Evolutionary conservation across 2,329 filamentous ascomycete species (phyloP).

Genomic region (Colletotrichum zoysiae): DNA sequence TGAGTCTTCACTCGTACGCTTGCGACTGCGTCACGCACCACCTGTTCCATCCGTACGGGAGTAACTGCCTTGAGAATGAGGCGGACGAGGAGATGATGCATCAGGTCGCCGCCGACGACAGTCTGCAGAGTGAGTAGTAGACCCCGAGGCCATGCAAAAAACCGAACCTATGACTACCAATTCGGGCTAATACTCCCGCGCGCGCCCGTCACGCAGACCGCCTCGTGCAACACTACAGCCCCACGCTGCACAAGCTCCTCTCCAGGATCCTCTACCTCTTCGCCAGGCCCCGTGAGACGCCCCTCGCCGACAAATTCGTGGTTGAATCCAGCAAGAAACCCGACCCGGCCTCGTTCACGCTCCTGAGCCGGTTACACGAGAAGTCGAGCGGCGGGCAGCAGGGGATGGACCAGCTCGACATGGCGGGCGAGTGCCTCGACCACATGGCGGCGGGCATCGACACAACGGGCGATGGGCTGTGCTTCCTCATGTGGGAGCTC

Average conservation of each 20-base stretch:
- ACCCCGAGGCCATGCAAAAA: background rate
- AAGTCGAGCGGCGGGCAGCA: conserved; percentile 52
- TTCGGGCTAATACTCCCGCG: background rate
- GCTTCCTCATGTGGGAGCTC: conserved; percentile 79
- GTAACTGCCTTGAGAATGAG: conserved; percentile 67
- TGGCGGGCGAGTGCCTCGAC: conserved; percentile 77
- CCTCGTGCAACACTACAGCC: conserved; percentile 69
- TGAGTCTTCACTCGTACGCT: conserved; percentile 72
- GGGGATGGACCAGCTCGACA: conserved; percentile 64
- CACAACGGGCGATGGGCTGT: conserved; percentile 77
- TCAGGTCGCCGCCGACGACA: conserved; percentile 76
- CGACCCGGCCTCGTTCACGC: conserved; percentile 65
- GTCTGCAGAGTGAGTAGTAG: conserved; percentile 69
- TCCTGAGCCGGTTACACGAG: conserved; percentile 69
- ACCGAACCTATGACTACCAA: background rate
- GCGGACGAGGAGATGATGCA: conserved; percentile 76
- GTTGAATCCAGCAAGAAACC: conserved; percentile 61
- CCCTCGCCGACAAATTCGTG: conserved; percentile 71
- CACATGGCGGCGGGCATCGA: conserved; percentile 81
- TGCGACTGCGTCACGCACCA: conserved; percentile 78
- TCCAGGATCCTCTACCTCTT: conserved; percentile 61
- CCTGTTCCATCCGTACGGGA: conserved; percentile 75
- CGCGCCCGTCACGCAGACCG: conserved; percentile 59
- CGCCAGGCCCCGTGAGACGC: conserved; percentile 67
- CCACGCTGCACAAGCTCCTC: conserved; percentile 62